Evolutionary conservation across 768 basidiomycete genomes (phyloP).

Genomic region (Agaricus blazei): DNA sequence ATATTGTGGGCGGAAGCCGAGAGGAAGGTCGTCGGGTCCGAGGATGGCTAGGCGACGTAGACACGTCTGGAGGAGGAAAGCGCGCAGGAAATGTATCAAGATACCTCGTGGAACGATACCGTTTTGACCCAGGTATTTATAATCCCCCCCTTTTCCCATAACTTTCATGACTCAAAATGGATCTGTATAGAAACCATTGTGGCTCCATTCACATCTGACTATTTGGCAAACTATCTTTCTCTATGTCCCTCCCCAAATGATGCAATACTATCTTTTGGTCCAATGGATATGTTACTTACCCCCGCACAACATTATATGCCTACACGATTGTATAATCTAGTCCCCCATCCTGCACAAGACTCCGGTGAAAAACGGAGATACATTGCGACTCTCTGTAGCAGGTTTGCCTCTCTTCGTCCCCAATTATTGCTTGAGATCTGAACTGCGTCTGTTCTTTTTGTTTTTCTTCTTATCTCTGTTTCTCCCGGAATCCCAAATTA

Average conservation of each 20-base stretch:
- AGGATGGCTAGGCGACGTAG: conserved; percentile 82
- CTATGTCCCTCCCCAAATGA: conserved; percentile 68
- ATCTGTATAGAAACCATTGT: conserved; percentile 55
- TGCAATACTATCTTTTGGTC: conserved; percentile 74
- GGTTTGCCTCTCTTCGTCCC: conserved; percentile 29
- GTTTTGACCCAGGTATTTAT: conserved; percentile 65
- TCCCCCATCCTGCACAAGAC: conserved; percentile 81
- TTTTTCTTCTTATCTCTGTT: not conserved
- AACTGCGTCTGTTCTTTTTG: not conserved
- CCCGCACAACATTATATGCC: conserved; percentile 73
- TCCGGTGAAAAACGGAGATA: conserved; percentile 68
- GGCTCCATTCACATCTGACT: conserved; percentile 73
- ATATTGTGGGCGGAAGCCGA: conserved; percentile 70
- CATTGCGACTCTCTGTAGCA: conserved; percentile 64
- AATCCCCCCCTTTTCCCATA: conserved; percentile 6
- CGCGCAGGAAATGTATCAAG: conserved; percentile 62
- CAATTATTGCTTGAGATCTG: not conserved
- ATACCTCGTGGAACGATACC: conserved; percentile 77
- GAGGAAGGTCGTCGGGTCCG: conserved; percentile 71
- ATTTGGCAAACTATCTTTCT: conserved; percentile 73
- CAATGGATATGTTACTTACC: conserved; percentile 73
- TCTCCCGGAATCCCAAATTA: conserved; percentile 16
- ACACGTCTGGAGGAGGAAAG: conserved; percentile 57
- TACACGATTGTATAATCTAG: conserved; percentile 67
- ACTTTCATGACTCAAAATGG: not conserved